A percentile compares a stretch with the other conserved stretches of the same genome.
These are phyloP conservation scores for Glomus cerebriforme DNA, from an alignment of 192 early-diverging fungal genomes.

Conservation along the genomic window DNA sequence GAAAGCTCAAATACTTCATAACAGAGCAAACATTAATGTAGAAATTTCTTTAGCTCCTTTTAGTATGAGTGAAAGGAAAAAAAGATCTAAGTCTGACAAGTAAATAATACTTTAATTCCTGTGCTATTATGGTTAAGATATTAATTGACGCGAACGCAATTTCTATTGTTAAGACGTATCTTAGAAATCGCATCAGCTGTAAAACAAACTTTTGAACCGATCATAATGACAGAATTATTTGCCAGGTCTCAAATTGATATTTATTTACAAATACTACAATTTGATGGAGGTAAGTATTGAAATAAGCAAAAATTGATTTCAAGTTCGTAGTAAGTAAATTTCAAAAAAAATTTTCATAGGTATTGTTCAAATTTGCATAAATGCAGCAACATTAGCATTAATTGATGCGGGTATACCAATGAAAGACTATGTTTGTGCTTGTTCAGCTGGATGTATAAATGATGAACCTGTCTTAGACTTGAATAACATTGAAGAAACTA, in stretches of 20 bases:
- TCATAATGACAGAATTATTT: conserved; percentile 71
- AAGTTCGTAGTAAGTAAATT: not conserved
- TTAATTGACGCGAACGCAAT: not conserved
- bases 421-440: conserved; percentile 85
- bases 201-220: conserved; percentile 90
- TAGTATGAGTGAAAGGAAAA: conserved; percentile 83
- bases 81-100: conserved; percentile 87
- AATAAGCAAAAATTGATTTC: not conserved
- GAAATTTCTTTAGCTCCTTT: conserved; percentile 92
- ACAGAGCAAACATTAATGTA: conserved; percentile 82
- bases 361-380: conserved; percentile 73
- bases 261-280: conserved; percentile 89
- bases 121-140: conserved; percentile 6
- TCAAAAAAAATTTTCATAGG: conserved; percentile 36
- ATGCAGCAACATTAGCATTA: conserved; percentile 81
- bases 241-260: conserved; percentile 93
- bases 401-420: conserved; percentile 83
- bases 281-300: conserved; percentile 75
- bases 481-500: conserved; percentile 85
- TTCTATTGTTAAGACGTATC: conserved; percentile 58
- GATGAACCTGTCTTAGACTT: conserved; percentile 78
- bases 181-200: conserved; percentile 85
- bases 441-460: conserved; percentile 83
- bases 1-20: conserved; percentile 58
- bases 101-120: conserved; percentile 32